phyloP scores from a whole-genome alignment of 768 basidiomycete genomes.

The Serpula lacrymans region DNA sequence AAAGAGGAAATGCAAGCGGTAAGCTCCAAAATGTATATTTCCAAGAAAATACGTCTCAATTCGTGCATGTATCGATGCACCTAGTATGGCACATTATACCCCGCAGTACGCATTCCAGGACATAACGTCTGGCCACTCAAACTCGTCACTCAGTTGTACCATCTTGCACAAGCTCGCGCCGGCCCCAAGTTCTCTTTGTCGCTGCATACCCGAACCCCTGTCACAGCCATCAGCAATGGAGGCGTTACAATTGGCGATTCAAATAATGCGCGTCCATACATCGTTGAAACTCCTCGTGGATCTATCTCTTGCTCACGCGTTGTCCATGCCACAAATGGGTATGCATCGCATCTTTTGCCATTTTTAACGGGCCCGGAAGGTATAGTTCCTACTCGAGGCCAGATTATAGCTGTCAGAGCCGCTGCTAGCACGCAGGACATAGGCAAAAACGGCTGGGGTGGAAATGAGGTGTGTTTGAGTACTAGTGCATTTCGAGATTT shows the following conservation, averaged over 20 bases:
- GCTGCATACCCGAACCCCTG: constrained; percentile 75
- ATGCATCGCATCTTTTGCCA: constrained; percentile 75
- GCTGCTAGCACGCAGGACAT: constrained; percentile 36
- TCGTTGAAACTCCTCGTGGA: constrained; percentile 65
- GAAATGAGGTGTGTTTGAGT: constrained; percentile 26
- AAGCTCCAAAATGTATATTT: too few species aligned
- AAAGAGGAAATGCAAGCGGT: constrained; percentile 49
- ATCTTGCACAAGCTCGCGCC: constrained; percentile 32
- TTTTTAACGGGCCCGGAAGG: constrained; percentile 42
- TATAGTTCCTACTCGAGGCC: constrained; percentile 72
- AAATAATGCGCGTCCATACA: constrained; percentile 14
- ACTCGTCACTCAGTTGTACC: constrained; percentile 66
- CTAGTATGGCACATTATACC: constrained; percentile 40
- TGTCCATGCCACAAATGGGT: constrained; percentile 86
- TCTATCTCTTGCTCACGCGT: constrained; percentile 55
- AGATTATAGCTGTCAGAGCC: constrained; percentile 51
- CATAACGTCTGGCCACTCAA: constrained; percentile 81
- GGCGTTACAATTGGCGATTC: constrained; percentile 2
- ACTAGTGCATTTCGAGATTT: too few species aligned
- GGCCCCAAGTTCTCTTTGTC: constrained; percentile 36
- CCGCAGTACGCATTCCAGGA: constrained; percentile 49
- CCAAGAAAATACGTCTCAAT: not conserved
- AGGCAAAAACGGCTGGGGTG: constrained; percentile 45
- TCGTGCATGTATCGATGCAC: constrained; percentile 12
- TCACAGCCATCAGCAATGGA: constrained; percentile 38